Percentiles rank a stretch among this genome's conserved stretches.
These are phyloP conservation scores for Spathaspora sp. DNA, from an alignment of 1,139 yeast species.

Conservation along the genomic window DNA sequence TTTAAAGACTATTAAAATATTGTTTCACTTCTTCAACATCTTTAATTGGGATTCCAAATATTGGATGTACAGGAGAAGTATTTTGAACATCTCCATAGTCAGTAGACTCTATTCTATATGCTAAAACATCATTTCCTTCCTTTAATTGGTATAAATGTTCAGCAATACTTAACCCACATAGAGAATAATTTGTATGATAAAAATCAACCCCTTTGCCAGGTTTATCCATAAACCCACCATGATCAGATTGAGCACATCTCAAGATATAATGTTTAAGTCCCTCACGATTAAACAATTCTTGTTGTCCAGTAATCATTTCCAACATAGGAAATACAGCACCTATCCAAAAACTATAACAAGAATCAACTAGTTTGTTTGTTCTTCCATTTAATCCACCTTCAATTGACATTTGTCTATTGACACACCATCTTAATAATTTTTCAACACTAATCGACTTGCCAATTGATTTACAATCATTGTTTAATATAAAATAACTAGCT, in stretches of 20 bases:
- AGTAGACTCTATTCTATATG: conserved; percentile 26
- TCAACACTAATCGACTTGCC: conserved; percentile 32
- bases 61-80: conserved; percentile 52
- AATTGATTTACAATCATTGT: not conserved
- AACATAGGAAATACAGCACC: conserved; percentile 74
- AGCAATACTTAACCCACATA: conserved; percentile 72
- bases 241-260: conserved; percentile 65
- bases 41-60: conserved; percentile 57
- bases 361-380: conserved; percentile 91
- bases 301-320: conserved; percentile 39
- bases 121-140: conserved; percentile 21
- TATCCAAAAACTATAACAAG: conserved; percentile 95
- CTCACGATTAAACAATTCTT: conserved; percentile 48
- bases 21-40: conserved; percentile 6
- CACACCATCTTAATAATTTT: conserved; percentile 60
- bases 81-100: conserved; percentile 21
- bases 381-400: conserved; percentile 93
- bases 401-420: conserved; percentile 60
- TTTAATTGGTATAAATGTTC: conserved; percentile 49
- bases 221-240: conserved; percentile 85
- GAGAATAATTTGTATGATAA: conserved; percentile 85
- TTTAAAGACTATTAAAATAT: conserved; percentile 5
- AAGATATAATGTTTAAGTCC: conserved; percentile 67
- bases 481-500: conserved; percentile 59
- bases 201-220: conserved; percentile 82